Evolutionary conservation across 768 basidiomycete species (phyloP).

Genomic region (Suillus bovinus): DNA sequence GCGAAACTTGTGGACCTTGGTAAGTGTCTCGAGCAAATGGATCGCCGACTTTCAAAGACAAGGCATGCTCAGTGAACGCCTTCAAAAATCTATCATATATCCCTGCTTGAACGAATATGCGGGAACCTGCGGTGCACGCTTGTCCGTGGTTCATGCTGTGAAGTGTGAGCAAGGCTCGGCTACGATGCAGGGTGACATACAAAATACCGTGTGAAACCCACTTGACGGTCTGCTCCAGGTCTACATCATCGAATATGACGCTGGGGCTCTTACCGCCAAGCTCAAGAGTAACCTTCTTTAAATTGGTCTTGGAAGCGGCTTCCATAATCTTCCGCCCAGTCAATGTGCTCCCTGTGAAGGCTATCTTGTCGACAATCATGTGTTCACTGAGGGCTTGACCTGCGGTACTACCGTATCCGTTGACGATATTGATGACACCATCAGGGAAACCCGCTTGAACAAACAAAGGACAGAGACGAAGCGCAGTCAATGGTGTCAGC

Average conservation of each 20-base stretch:
- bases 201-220: slow-evolving; percentile 63
- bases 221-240: slow-evolving; percentile 56
- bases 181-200: slow-evolving; percentile 35
- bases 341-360: slow-evolving; percentile 71
- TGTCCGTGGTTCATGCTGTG: slow-evolving; percentile 43
- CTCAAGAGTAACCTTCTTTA: slow-evolving; percentile 72
- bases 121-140: slow-evolving; percentile 52
- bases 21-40: slow-evolving; percentile 42
- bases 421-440: slow-evolving; percentile 62
- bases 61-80: slow-evolving; percentile 37
- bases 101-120: slow-evolving; percentile 56
- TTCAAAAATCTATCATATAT: slow-evolving; percentile 60
- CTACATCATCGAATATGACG: slow-evolving; percentile 63
- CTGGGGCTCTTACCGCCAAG: slow-evolving; percentile 71
- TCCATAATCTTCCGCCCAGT: slow-evolving; percentile 66
- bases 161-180: neutral
- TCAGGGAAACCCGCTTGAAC: slow-evolving; percentile 62
- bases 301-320: slow-evolving; percentile 61
- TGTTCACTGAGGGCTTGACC: slow-evolving; percentile 60
- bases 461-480: slow-evolving; percentile 45
- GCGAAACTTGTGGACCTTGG: slow-evolving; percentile 50
- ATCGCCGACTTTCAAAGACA: slow-evolving; percentile 41
- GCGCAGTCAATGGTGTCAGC: slow-evolving; percentile 58
- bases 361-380: slow-evolving; percentile 62
- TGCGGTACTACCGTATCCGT: slow-evolving; percentile 53